Percentiles rank a stretch among this genome's conserved stretches.
These are phyloP conservation scores for Ustilago lituana DNA, from an alignment of 1,284 basidiomycete genomes.

Conservation along the genomic window DNA sequence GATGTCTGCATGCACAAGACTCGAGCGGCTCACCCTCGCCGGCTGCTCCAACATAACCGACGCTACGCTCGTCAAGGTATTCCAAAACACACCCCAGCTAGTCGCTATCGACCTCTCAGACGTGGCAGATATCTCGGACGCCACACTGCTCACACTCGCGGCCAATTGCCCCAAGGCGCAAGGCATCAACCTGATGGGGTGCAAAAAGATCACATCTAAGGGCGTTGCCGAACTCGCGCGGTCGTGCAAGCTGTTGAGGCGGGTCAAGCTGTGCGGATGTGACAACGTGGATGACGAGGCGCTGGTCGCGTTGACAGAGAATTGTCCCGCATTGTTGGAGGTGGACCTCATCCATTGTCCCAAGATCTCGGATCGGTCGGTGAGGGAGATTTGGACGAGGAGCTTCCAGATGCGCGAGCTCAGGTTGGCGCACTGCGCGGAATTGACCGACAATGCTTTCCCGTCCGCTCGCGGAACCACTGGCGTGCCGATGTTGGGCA, in stretches of 20 bases:
- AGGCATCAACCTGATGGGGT: constrained; percentile 89
- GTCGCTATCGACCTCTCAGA: constrained; percentile 86
- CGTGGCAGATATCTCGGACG: constrained; percentile 65
- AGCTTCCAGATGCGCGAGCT: constrained; percentile 88
- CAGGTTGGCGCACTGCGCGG: constrained; percentile 80
- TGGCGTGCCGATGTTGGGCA: constrained; percentile 41
- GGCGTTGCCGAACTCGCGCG: constrained; percentile 82
- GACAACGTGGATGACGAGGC: constrained; percentile 55
- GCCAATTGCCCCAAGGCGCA: constrained; percentile 79
- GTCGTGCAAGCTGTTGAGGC: constrained; percentile 79
- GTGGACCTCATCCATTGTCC: constrained; percentile 89
- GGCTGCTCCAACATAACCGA: constrained; percentile 81
- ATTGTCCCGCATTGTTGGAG: constrained; percentile 88
- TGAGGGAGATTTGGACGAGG: constrained; percentile 85
- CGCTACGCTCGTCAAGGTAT: constrained; percentile 75
- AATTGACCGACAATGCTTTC: constrained; percentile 86
- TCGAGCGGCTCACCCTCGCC: constrained; percentile 91
- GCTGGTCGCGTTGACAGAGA: constrained; percentile 47
- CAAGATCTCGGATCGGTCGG: constrained; percentile 79
- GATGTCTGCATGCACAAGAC: constrained; percentile 79
- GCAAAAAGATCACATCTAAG: constrained; percentile 81
- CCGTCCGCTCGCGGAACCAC: constrained; percentile 71
- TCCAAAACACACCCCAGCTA: constrained; percentile 78
- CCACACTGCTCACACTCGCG: constrained; percentile 53
- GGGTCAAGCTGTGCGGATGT: constrained; percentile 68